Conservation (phyloP, 768 basidiomycete genomes). For the Lentinula guzmanii region DNA sequence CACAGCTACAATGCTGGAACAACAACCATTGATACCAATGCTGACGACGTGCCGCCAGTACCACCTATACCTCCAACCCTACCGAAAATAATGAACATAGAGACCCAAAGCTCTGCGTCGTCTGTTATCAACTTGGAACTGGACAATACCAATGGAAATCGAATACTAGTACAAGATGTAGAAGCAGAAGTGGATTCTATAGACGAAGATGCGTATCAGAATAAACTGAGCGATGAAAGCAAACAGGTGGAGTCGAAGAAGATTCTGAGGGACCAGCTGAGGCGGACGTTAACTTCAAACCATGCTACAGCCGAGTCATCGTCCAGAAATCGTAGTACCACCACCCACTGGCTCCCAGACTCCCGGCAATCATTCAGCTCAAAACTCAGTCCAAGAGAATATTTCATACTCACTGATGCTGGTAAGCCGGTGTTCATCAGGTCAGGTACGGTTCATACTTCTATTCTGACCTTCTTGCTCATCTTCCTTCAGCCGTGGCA, state of each 20-base stretch:
- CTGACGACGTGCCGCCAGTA: constrained; percentile 20
- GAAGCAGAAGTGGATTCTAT: constrained; percentile 55
- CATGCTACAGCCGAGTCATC: constrained; percentile 37
- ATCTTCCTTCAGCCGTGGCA: constrained; percentile 34
- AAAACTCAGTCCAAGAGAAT: constrained; percentile 54
- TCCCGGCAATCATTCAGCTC: constrained; percentile 16
- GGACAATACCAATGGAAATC: constrained; percentile 37
- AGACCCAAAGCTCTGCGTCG: constrained; percentile 59
- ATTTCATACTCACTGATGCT: constrained; percentile 90
- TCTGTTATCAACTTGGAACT: constrained; percentile 65
- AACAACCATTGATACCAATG: constrained; percentile 20
- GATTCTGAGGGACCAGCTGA: constrained; percentile 62
- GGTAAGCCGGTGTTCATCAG: constrained; percentile 97
- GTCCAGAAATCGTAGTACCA: not conserved
- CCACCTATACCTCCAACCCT: constrained; percentile 19
- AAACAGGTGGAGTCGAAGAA: constrained; percentile 56
- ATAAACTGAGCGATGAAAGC: constrained; percentile 37
- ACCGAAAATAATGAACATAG: not conserved
- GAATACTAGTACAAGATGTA: constrained; percentile 62
- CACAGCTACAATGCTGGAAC: constrained; percentile 39
- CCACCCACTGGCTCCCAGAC: not conserved
- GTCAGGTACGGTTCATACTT: constrained; percentile 31
- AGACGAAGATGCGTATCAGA: constrained; percentile 46
- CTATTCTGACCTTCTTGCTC: not conserved
- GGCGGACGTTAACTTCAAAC: constrained; percentile 48